Percentiles rank a stretch among this genome's conserved stretches.
Conservation (phyloP, 768 basidiomycete genomes). For the Lyophyllum decastes region DNA sequence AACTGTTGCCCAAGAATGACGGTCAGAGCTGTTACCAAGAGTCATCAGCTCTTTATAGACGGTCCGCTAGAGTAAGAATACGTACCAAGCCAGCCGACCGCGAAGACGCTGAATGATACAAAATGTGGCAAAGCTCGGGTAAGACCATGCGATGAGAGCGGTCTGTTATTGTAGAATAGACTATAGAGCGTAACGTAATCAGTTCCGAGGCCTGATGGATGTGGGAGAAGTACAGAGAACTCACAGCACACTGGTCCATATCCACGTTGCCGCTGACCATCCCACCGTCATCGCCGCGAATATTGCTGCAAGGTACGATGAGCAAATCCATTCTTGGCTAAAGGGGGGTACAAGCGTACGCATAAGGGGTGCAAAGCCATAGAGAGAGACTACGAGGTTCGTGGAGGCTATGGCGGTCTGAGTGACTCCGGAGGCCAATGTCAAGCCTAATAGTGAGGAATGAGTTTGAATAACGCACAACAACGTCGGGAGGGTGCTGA, state of each 20-base stretch:
- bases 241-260: conserved; percentile 2
- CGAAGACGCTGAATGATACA: conserved; percentile 2
- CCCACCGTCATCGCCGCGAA: neutral
- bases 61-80: too few relatives aligned
- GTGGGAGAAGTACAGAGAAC: neutral
- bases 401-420: neutral
- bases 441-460: neutral
- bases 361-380: neutral
- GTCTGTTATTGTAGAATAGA: conserved; percentile 13
- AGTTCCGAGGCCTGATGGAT: neutral
- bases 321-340: neutral
- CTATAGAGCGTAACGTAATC: neutral
- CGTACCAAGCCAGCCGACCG: neutral
- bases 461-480: neutral
- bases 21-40: neutral
- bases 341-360: neutral
- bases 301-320: neutral
- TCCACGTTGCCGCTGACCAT: neutral
- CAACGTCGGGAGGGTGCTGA: neutral
- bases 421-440: neutral
- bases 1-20: conserved; percentile 9
- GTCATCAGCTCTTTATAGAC: neutral
- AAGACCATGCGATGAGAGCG: conserved; percentile 12
- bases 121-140: conserved; percentile 16
- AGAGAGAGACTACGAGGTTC: neutral